phyloP scores from a whole-genome alignment of 2,329 filamentous ascomycete species.

The Fusarium equiseti region DNA sequence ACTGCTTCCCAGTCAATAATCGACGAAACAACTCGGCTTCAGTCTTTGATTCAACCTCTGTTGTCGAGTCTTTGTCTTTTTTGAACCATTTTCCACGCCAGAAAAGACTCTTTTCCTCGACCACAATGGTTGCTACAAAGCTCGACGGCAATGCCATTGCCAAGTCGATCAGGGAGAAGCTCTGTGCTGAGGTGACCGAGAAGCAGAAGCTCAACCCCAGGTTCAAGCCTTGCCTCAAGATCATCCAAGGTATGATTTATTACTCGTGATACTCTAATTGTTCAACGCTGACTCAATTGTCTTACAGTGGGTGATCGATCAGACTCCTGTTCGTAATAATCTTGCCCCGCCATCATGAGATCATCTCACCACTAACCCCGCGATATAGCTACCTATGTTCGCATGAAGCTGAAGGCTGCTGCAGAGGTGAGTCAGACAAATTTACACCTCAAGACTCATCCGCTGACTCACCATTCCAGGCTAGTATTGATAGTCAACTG shows the following conservation, averaged over 20 bases:
- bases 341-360: slow-evolving; percentile 40
- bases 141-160: slow-evolving; percentile 98
- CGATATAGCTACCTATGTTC: slow-evolving; percentile 88
- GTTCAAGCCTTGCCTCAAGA: slow-evolving; percentile 90
- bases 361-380: slow-evolving; percentile 38
- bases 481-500: slow-evolving; percentile 89
- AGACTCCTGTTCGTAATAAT: slow-evolving; percentile 77
- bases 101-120: slow-evolving; percentile 59
- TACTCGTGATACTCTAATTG: slow-evolving; percentile 14
- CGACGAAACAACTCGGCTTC: slow-evolving; percentile 31
- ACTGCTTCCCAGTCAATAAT: slow-evolving; percentile 30
- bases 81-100: slow-evolving; percentile 18
- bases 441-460: slow-evolving; percentile 1
- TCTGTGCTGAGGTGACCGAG: slow-evolving; percentile 83
- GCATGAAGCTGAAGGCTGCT: slow-evolving; percentile 99
- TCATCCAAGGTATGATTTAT: slow-evolving; percentile 82
- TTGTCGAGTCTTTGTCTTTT: slow-evolving; percentile 26
- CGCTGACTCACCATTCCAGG: slow-evolving; percentile 60
- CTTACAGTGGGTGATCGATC: slow-evolving; percentile 85
- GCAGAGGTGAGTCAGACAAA: slow-evolving; percentile 73
- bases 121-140: slow-evolving; percentile 86
- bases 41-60: slow-evolving; percentile 30
- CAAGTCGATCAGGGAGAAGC: slow-evolving; percentile 85
- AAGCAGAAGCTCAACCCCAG: slow-evolving; percentile 86
- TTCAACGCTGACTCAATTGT: slow-evolving; percentile 41